Base-by-base conservation (phyloP, 2,329 filamentous ascomycete species). In the Dothidotthia symphoricarpi region DNA sequence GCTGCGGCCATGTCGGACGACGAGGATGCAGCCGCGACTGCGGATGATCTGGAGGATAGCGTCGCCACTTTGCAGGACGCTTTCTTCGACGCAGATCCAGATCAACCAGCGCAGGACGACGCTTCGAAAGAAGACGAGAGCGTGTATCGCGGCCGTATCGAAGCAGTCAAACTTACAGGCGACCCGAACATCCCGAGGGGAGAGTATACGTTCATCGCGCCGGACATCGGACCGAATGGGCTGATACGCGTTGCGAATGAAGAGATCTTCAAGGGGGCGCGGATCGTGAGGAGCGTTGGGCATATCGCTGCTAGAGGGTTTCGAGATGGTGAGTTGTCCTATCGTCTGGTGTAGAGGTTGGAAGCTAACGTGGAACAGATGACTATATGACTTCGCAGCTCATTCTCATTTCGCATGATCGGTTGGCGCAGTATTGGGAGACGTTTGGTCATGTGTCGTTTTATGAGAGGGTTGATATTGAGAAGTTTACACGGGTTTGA, bases 101-200 rank as follows among this genome's bases (percentile, higher is more conserved):
- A 26, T 6, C 17, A 38, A 11, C 3, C 29, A 8, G 31, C 28
- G 1, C 11, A 29, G 3, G 15, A 42, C 5, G 12, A 22, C 2
- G 25, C 11, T 2, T n/a, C 12, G 2, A 24, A 36, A 1, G 34
- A 60, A 3, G 49, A 59, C 16, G 49, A 61, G 5, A 40, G 37
- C 11, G 70, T 80, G 1, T 81, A 86, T 49, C 74, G 72, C 10
- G 88, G 88, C 4, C 75, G 81, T 2, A 66, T 97, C 3, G 82
- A 90, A 63, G 91, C 86, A 0, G 82, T 96, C 58, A 97, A 97
- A 63, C 71, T 98, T 24, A 97, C 91, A 0, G 91, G 91, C 1
- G 91, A 98, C 57, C 81, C 85, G 0, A 94, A 96, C 51, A 82
- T 97, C 11, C 91, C 91, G 0, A 77, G 90, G 7, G 91, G 90